Evolutionary conservation across 1,284 basidiomycete species (phyloP), one percentile per base, ranked within the genome.

Genomic region (Cystobasidium sp.): DNA sequence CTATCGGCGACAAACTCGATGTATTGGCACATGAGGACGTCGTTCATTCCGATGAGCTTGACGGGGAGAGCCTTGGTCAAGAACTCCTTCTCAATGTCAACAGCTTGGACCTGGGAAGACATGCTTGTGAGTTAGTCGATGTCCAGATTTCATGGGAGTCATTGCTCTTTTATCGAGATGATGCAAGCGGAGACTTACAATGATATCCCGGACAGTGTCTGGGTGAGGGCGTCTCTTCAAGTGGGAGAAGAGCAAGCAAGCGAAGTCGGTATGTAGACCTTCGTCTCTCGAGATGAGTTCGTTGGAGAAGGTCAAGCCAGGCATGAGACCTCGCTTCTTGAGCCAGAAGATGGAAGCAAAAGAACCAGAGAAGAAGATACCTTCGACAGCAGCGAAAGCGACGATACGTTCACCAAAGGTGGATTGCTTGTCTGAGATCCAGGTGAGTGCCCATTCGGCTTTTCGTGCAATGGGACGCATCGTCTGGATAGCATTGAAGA

Each of bases 401-500:
- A 84, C 80, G 9, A 84, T 79, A 43, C 84, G 81, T 78, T 84
- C 84, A 16, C 82, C 83, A 56, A 84, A 84, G 41, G 82, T 81
- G 9, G 84, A 81, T 52, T 77, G 80, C 76, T 79, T 78, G 79
- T 84, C 83, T 55, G 77, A 80, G 77, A 84, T 84, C 84, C 84
- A 84, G 22, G 81, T 81, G 51, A 84, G 78, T 6, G 84, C 84
- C 84, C 81, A 81, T 12, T 81, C 78, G 9, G 81, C 81, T 69
- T 81, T 81, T 58, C 76, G 77, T n/a, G 66, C 67, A 61, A 81
- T 80, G 59, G 78, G 78, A 1, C 80, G 81, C 53, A 81, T 84
- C 51, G 84, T 86, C 78, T 86, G 84, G 80, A 86, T 85, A 31
- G 86, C 86, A 74, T 85, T 83, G 81, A 87, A 87, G 41, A 87